A percentile compares a stretch with the other conserved stretches of the same genome.
Evolutionary conservation across 2,329 filamentous ascomycete species (phyloP).

Genomic region (Pseudohalonectria lignicola): DNA sequence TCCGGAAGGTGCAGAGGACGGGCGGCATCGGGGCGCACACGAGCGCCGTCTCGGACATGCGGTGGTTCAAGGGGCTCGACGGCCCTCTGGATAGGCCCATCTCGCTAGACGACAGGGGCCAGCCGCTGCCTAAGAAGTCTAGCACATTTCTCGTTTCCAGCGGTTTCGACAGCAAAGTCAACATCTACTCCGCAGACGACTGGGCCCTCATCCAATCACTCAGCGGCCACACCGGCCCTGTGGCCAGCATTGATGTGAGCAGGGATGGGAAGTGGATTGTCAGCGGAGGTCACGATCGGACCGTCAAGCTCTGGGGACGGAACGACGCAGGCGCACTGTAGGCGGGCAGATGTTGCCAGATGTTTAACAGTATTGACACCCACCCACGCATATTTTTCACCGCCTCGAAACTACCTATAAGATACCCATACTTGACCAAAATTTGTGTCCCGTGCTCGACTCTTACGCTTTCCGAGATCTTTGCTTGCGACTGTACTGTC

Average conservation of each 20-base stretch:
- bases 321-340: conserved; percentile 67
- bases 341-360: too few species aligned
- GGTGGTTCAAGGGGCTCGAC: conserved; percentile 87
- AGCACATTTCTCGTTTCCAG: conserved; percentile 85
- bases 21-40: conserved; percentile 85
- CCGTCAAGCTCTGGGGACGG: conserved; percentile 90
- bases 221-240: conserved; percentile 83
- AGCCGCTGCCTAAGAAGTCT: conserved; percentile 64
- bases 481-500: too few species aligned
- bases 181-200: conserved; percentile 92
- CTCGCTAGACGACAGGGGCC: conserved; percentile 54
- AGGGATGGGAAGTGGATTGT: conserved; percentile 84
- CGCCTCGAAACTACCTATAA: conserved; percentile 8
- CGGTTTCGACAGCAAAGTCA: conserved; percentile 91
- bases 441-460: too few species aligned
- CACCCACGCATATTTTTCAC: too few species aligned
- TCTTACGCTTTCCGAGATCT: too few species aligned
- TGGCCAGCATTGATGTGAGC: conserved; percentile 83
- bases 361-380: too few species aligned
- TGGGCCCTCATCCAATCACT: conserved; percentile 84
- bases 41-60: conserved; percentile 81
- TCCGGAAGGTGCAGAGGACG: conserved; percentile 74
- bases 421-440: too few species aligned
- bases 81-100: conserved; percentile 54
- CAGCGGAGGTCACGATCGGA: conserved; percentile 87